Conservation (phyloP, 352 stramenopile species). For the Globisporangium alternatum region DNA sequence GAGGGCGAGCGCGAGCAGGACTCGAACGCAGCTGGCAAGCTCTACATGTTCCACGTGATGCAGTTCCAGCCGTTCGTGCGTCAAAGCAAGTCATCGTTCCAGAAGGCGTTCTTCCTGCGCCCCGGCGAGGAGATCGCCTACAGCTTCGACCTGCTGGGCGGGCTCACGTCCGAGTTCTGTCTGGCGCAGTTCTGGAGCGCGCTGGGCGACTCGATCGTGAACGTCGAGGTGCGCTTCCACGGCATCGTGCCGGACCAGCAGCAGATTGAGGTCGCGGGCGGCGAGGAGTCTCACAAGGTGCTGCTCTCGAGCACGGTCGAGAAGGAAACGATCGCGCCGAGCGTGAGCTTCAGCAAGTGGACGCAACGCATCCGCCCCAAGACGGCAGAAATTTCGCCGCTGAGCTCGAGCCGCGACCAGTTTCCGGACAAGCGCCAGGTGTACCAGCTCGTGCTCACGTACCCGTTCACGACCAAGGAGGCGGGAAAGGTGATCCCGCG, state of each 20-base stretch:
- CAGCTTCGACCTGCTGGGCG: constrained; percentile 72
- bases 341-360: constrained; percentile 81
- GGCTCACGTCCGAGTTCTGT: constrained; percentile 85
- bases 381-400: constrained; percentile 68
- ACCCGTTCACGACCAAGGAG: constrained; percentile 88
- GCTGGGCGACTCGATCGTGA: constrained; percentile 74
- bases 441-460: constrained; percentile 89
- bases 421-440: constrained; percentile 83
- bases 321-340: constrained; percentile 76
- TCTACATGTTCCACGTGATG: constrained; percentile 87
- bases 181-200: constrained; percentile 90
- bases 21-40: constrained; percentile 61
- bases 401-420: constrained; percentile 78
- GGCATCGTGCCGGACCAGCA: constrained; percentile 71
- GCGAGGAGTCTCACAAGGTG: constrained; percentile 73
- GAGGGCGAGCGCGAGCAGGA: constrained; percentile 44
- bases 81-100: constrained; percentile 68
- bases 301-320: constrained; percentile 64
- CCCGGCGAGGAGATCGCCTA: constrained; percentile 60
- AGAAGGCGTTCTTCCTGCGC: constrained; percentile 68
- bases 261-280: constrained; percentile 56
- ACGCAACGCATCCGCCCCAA: constrained; percentile 78
- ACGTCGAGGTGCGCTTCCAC: constrained; percentile 85
- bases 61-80: constrained; percentile 88
- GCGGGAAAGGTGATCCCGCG: constrained; percentile 76